Evolutionary conservation across 2,329 filamentous ascomycete species (phyloP).

Genomic region (Didymella arachidicola): DNA sequence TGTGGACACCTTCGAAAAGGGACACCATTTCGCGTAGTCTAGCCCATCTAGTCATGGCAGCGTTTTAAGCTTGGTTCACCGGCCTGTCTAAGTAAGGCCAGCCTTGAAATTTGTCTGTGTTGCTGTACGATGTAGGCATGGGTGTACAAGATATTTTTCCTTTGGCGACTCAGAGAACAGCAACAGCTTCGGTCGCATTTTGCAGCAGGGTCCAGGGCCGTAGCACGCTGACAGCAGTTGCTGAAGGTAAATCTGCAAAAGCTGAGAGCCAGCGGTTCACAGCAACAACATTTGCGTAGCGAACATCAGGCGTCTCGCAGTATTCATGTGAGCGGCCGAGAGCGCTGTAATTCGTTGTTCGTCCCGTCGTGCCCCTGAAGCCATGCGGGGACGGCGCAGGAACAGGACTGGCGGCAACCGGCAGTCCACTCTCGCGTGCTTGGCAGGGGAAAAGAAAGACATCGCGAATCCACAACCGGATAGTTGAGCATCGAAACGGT

Average conservation of each 20-base stretch:
- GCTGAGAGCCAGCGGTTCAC: constrained; percentile 6
- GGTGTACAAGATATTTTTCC: constrained; percentile 4
- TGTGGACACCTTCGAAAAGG: constrained; percentile 32
- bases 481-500: constrained; percentile 15
- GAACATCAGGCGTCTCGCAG: constrained; percentile 24
- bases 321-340: constrained; percentile 19
- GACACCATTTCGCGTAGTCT: constrained; percentile 33
- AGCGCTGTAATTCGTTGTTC: constrained; percentile 35
- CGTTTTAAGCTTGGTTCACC: constrained; percentile 34
- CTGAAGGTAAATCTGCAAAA: not conserved
- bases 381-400: constrained; percentile 32
- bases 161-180: constrained; percentile 5
- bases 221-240: not conserved
- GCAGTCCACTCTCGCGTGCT: constrained; percentile 29
- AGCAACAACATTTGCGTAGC: constrained; percentile 14
- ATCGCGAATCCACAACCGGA: constrained; percentile 14
- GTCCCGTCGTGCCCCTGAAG: constrained; percentile 34
- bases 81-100: constrained; percentile 27
- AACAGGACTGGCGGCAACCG: constrained; percentile 38
- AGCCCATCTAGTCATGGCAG: constrained; percentile 33
- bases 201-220: not conserved
- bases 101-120: constrained; percentile 23
- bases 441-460: constrained; percentile 43
- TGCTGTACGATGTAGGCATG: constrained; percentile 8
- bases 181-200: not conserved